Base-by-base conservation (phyloP, 805 yeast species). In the Phaffomyces antillensis region DNA sequence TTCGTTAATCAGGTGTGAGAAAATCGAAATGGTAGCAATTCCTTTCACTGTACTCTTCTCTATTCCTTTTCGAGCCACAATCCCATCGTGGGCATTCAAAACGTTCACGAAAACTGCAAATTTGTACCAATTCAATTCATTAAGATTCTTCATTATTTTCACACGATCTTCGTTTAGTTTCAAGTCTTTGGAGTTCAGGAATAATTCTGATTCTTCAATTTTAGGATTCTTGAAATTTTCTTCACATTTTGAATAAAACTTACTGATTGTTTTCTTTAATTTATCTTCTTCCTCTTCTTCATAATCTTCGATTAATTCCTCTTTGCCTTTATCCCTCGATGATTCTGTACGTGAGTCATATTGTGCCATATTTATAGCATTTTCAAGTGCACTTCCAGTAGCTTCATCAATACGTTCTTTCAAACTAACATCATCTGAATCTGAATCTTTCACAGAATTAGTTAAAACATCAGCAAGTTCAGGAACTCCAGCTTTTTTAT, bases 31-130 rank as follows among this genome's bases (percentile, higher is more conserved):
- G 0, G 75, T 65, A 2, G 81, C 73, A 2, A 77, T 64, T 0
- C 84, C 84, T 39, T 62, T 63, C 20, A 71, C 67, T 0, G 79
- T 71, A 40, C 74, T 71, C 20, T 67, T 68, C 31, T 63, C 59
- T 2, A 78, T 65, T 0, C 89, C 89, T 45, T 81, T 71, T 50
- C 98, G 72, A 16, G 91, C 87, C 16, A 88, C 85, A 43, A 91
- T 86, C 5, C 85, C 86, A 47, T 85, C 96, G 58, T 90, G 98
- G 0, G 97, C 81, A 61, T 89, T 88, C 56, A 83, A 68, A 16
- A 83, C 73, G 50, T 79, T 81, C 39, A 90, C 70, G 52, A 77
- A 79, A 2, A 83, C 81, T 0, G 93, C 85, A 37, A 86, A 73
- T 58, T 90, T 87, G 40, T 77, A 67, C 96, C 96, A 90, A 3